Percentiles rank a stretch among this genome's conserved stretches.
phyloP scores from a whole-genome alignment of 2,329 filamentous ascomycete genomes.

The Alternaria tenuissima region DNA sequence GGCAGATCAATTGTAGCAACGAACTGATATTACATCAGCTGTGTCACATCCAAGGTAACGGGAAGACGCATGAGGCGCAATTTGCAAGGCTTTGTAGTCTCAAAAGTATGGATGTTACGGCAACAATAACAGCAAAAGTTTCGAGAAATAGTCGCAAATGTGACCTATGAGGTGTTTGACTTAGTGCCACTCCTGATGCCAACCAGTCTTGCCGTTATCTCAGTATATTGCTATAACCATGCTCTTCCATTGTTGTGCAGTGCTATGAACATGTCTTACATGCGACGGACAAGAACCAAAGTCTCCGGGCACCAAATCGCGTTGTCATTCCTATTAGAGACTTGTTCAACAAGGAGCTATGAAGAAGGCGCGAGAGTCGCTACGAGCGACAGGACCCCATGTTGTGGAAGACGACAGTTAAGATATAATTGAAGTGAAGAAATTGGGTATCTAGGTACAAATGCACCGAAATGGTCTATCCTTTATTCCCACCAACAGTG shows the following conservation, averaged over 20 bases:
- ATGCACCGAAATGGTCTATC: constrained; percentile 9
- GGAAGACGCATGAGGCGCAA: neutral
- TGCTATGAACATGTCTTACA: neutral
- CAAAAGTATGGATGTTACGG: neutral
- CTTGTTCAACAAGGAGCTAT: neutral
- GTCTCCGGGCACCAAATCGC: neutral
- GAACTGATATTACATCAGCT: neutral
- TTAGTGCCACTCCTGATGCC: too few relatives aligned
- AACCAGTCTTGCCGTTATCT: too few relatives aligned
- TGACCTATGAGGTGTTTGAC: too few relatives aligned
- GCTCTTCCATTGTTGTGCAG: neutral
- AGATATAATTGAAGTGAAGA: neutral
- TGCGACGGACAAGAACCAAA: neutral
- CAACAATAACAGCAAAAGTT: neutral
- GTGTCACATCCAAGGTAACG: neutral
- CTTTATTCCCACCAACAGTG: constrained; percentile 15
- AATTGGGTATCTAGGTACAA: constrained; percentile 10
- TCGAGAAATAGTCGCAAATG: too few relatives aligned
- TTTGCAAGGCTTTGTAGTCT: neutral
- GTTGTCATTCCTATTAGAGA: neutral
- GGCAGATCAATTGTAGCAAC: neutral
- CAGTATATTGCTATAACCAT: neutral
- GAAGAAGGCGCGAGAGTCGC: neutral
- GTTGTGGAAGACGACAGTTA: neutral
- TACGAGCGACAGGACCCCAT: neutral